Evolutionary conservation across 1,284 basidiomycete species (phyloP), one percentile per base, ranked within the genome.

Genomic region (Cryptococcus sp.): DNA sequence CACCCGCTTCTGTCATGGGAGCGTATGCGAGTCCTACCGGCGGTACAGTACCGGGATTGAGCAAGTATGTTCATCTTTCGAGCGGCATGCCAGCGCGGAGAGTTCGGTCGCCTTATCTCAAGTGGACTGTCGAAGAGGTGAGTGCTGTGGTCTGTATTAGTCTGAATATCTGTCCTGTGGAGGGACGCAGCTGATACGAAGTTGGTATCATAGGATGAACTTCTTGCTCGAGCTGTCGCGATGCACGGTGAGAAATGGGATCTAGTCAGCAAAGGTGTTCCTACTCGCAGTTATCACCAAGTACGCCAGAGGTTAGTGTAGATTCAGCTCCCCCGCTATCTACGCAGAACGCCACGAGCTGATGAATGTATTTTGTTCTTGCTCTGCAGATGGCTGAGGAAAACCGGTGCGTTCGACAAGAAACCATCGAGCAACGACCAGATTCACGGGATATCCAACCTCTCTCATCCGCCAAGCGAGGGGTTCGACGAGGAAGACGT

Each of bases 231-330:
- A 23, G 76, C 76, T 1, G 75, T 78, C 10, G 73, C 75, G 50
- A 63, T 74, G 27, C 75, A 78, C 53, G 76, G 76, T 10, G 75
- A 78, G 52, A 78, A 78, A 57, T 78, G 76, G 76, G 76, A 78
- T 62, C 59, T 77, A 25, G 76, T 78, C 35, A 66, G 62, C 52
- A 78, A 78, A 60, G 73, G 75, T 39, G 76, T 78, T 0, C 75
- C 75, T 0, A 78, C 76, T 0, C 47, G 76, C n/a, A 71, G 68
- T 19, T 78, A 78, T 50, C 76, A 78, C 52, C 76, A 78, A 62
- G 76, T 78, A 22, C 64, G 76, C 50, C 76, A 78, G 52, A 52
- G 74, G 60, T 72, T 17, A 58, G 67, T 64, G 20, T 10, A 15
- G 5, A 8, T 10, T 35, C 30, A 35, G 30, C 30, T 35, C 30